Evolutionary conservation across 2,329 filamentous ascomycete species (phyloP).

Genomic region (Esteya vermicola): DNA sequence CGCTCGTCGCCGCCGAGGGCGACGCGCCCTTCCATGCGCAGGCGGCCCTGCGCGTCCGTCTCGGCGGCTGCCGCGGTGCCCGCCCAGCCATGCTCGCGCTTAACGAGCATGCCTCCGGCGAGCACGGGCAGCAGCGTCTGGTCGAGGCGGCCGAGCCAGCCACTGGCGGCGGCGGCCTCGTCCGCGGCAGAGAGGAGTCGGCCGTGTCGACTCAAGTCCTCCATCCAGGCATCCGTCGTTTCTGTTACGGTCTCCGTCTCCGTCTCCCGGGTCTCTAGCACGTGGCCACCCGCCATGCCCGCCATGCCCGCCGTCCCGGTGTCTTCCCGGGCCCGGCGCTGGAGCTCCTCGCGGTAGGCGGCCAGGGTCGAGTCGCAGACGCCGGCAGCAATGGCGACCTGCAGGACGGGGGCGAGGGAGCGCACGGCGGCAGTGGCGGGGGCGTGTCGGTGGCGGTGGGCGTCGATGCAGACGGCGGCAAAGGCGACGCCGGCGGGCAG

Average conservation of each 20-base stretch:
- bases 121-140: conserved; percentile 32
- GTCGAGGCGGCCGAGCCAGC: conserved; percentile 12
- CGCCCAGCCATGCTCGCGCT: conserved; percentile 25
- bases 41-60: no score
- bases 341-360: conserved; percentile 9
- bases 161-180: background rate
- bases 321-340: background rate
- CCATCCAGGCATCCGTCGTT: no score
- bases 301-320: background rate
- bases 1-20: conserved; percentile 43
- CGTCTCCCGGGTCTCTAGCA: no score
- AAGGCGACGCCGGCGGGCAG: conserved; percentile 27
- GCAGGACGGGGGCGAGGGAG: no score
- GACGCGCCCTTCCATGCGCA: no score
- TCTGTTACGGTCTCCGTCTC: no score
- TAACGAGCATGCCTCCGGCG: conserved; percentile 15
- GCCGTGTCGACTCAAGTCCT: no score
- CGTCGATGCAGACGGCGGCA: conserved; percentile 17
- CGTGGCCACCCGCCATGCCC: no score
- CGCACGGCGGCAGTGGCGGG: no score
- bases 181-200: background rate
- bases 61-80: no score
- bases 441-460: conserved; percentile 2
- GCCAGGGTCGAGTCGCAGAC: conserved; percentile 4
- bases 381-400: background rate